Conservation (phyloP, 2,329 filamentous ascomycete species). For the Fusarium fujikuroi region DNA sequence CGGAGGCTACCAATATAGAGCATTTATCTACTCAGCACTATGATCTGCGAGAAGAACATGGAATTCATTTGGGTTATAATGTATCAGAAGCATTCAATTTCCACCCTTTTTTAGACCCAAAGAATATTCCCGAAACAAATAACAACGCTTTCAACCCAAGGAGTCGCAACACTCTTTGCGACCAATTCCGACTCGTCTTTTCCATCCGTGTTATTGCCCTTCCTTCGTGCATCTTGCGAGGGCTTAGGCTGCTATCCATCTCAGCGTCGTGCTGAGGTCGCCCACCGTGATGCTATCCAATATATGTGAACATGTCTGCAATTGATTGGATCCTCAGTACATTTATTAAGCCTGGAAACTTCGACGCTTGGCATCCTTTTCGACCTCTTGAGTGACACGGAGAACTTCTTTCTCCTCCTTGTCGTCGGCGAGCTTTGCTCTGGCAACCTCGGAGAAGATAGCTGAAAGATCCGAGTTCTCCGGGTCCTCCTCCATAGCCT, state of each 20-base stretch:
- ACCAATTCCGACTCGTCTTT: background rate
- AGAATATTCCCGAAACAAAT: constrained; percentile 6
- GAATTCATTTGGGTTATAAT: background rate
- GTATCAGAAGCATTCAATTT: background rate
- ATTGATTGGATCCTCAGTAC: background rate
- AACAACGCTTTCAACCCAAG: constrained; percentile 24
- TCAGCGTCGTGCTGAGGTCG: background rate
- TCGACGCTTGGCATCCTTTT: constrained; percentile 58
- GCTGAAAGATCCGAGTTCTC: constrained; percentile 72
- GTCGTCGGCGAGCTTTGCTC: constrained; percentile 86
- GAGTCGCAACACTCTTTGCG: background rate
- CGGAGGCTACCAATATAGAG: constrained; percentile 24
- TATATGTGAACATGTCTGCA: background rate
- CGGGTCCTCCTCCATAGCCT: constrained; percentile 87
- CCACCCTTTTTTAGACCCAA: background rate
- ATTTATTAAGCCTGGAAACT: constrained; percentile 39
- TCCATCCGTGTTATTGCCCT: background rate
- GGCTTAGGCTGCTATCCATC: background rate
- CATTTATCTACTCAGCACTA: constrained; percentile 3
- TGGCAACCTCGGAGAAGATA: constrained; percentile 90
- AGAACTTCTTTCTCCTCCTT: constrained; percentile 82
- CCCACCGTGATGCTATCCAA: background rate
- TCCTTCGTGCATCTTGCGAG: background rate
- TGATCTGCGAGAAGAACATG: background rate
- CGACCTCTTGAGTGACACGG: constrained; percentile 69